These are phyloP conservation scores for Russula sp. DNA, from an alignment of 768 basidiomycete species.

Conservation along the genomic window DNA sequence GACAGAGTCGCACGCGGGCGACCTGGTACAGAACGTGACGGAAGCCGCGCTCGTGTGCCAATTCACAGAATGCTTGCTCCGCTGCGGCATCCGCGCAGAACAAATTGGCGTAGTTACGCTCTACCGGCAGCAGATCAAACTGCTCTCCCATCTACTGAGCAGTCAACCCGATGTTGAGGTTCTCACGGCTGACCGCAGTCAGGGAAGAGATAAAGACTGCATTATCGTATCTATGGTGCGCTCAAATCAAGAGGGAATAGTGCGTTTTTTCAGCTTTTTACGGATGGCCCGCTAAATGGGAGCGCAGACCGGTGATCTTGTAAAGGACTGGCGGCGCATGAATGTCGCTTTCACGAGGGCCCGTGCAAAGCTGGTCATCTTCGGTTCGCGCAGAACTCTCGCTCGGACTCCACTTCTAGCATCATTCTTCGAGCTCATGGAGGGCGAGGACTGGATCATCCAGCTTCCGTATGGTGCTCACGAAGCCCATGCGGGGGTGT, in stretches of 20 bases:
- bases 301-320: slow-evolving; percentile 77
- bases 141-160: slow-evolving; percentile 61
- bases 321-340: slow-evolving; percentile 94
- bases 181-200: slow-evolving; percentile 88
- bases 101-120: slow-evolving; percentile 87
- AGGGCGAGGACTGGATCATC: slow-evolving; percentile 65
- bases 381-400: slow-evolving; percentile 83
- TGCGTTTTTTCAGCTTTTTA: slow-evolving; percentile 34
- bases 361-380: slow-evolving; percentile 80
- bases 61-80: slow-evolving; percentile 58
- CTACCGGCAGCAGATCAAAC: slow-evolving; percentile 94
- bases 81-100: slow-evolving; percentile 55
- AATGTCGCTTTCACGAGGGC: slow-evolving; percentile 97
- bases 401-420: slow-evolving; percentile 51
- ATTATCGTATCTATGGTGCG: slow-evolving; percentile 90
- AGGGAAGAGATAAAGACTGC: slow-evolving; percentile 94
- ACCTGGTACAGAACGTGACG: slow-evolving; percentile 82
- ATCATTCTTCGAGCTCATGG: slow-evolving; percentile 77
- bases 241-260: slow-evolving; percentile 72
- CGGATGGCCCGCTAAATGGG: neutral
- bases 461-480: slow-evolving; percentile 51
- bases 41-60: slow-evolving; percentile 71
- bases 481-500: slow-evolving; percentile 36
- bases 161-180: slow-evolving; percentile 63
- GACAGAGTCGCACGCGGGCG: slow-evolving; percentile 73